Evolutionary conservation across 2,329 filamentous ascomycete species (phyloP), one percentile per base, ranked within the genome.

Genomic region (Aspergillus cejpii): DNA sequence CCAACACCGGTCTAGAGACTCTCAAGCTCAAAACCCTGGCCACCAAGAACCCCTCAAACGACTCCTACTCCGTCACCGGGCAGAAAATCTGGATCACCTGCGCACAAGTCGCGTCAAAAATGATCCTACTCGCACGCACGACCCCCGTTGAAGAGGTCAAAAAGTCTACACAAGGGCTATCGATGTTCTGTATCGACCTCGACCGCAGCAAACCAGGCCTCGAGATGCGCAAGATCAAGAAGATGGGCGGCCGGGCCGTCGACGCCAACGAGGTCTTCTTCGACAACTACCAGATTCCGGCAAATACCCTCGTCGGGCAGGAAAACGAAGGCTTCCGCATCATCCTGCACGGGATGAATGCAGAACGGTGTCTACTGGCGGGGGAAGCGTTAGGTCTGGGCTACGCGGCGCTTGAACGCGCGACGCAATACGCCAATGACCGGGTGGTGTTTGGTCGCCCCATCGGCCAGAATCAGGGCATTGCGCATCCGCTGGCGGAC

Each of bases 41-140:
- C 0, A 74, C 65, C 23, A 77, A 74, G 52, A 77, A 44, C 3
- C 28, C 37, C 8, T 19, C 80, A 15, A 78, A 77, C 0, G 70
- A 76, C 11, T 74, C 71, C 3, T 94, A 90, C 61, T 72, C 68
- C 1, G 74, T 94, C 8, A 79, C 79, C 0, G 87, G 87, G 0
- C 85, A 91, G 61, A 94, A 94, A 69, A 90, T 91, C 43, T 94
- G 87, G 87, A 94, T 92, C 43, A 87, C 86, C 0, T 90, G 81
- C 42, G 87, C 87, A 0, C 86, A 94, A 61, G 84, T 91, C 0
- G 87, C 87, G 0, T 75, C 76, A 3, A 87, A 87, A 57, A 94
- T 94, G 87, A 82, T 94, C 3, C 74, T 94, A 0, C 75, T 94
- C 0, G 86, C 86, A 0, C 78, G 87, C 1, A 94, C 87, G 0